Conservation (phyloP, 2,329 filamentous ascomycete species). For the Zymoseptoria tritici region DNA sequence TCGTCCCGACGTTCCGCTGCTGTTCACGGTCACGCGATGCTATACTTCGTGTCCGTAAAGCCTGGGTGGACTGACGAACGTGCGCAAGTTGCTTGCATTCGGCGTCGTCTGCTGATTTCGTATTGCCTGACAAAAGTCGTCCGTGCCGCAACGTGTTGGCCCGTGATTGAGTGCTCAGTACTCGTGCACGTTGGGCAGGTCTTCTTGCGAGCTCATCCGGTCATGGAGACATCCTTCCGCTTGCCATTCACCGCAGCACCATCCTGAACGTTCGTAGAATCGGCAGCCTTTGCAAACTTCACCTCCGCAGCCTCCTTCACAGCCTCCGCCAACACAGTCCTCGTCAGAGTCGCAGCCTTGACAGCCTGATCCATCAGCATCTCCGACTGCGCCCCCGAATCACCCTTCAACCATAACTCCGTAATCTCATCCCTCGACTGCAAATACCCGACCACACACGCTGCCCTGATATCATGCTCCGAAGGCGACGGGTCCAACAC, state of each 20-base stretch:
- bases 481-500: slow-evolving; percentile 76
- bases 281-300: slow-evolving; percentile 19
- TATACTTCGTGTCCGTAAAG: too few species aligned
- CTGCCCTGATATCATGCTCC: slow-evolving; percentile 68
- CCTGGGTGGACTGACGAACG: too few species aligned
- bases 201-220: slow-evolving; percentile 22
- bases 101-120: too few species aligned
- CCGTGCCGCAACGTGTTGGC: too few species aligned
- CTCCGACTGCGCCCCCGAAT: slow-evolving; percentile 43
- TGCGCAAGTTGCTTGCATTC: too few species aligned
- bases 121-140: too few species aligned
- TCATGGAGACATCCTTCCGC: slow-evolving; percentile 24
- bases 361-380: slow-evolving; percentile 56
- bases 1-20: too few species aligned
- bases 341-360: slow-evolving; percentile 52
- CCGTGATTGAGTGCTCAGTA: too few species aligned
- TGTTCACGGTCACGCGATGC: too few species aligned
- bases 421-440: slow-evolving; percentile 84
- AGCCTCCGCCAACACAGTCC: slow-evolving; percentile 54
- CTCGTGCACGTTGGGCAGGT: too few species aligned
- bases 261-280: not conserved
- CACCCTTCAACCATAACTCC: slow-evolving; percentile 87
- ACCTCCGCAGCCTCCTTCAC: slow-evolving; percentile 49
- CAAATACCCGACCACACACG: slow-evolving; percentile 85
- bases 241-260: slow-evolving; percentile 6